Evolutionary conservation across 1,284 basidiomycete genomes (phyloP).

Genomic region (Paramarasmius palmivorus): DNA sequence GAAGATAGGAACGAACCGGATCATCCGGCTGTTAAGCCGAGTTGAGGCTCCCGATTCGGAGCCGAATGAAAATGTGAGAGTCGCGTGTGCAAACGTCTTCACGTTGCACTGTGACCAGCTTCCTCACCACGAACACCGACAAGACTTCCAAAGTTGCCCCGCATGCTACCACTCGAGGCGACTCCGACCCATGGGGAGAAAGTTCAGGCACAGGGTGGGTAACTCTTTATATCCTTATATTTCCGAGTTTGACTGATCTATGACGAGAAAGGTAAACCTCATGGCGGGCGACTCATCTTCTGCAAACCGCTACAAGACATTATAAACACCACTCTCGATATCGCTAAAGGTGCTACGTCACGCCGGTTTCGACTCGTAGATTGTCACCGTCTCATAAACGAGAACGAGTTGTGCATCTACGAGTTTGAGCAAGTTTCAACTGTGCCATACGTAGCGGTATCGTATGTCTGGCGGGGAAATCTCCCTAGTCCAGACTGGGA

Average conservation of each 20-base stretch:
- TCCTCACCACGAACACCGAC: too few relatives aligned
- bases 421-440: slow-evolving; percentile 7
- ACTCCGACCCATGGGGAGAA: too few relatives aligned
- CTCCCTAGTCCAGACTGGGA: background rate
- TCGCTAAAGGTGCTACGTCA: slow-evolving; percentile 10
- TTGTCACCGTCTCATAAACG: slow-evolving; percentile 3
- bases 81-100: too few relatives aligned
- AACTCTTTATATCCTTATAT: background rate
- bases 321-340: slow-evolving; percentile 5
- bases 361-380: slow-evolving; percentile 12
- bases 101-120: too few relatives aligned
- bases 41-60: too few relatives aligned
- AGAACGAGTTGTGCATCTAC: slow-evolving; percentile 7
- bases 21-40: too few relatives aligned
- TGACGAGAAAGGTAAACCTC: background rate
- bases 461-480: slow-evolving; percentile 18
- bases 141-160: too few relatives aligned
- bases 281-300: background rate
- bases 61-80: too few relatives aligned
- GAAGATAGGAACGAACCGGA: too few relatives aligned
- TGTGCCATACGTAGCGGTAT: slow-evolving; percentile 15
- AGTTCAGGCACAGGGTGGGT: background rate
- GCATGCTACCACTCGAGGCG: too few relatives aligned
- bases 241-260: background rate
- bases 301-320: background rate